Base-by-base conservation (phyloP, 1,284 basidiomycete genomes). In the Retiboletus flavoniger region DNA sequence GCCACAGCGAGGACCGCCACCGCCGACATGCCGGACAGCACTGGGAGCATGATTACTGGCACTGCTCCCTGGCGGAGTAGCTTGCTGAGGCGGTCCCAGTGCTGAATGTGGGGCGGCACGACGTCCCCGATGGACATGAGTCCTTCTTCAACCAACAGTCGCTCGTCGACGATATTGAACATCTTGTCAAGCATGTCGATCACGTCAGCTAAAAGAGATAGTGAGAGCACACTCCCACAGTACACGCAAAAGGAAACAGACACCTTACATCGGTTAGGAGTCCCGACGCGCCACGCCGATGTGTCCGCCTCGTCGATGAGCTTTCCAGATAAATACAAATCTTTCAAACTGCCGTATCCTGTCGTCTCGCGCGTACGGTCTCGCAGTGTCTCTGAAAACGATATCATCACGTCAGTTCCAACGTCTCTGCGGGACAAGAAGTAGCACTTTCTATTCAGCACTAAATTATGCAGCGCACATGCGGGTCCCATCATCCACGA, bases 401-500 rank as follows among this genome's bases (percentile, higher is more conserved):
- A 45, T 13, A 9, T 24, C 24, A 24, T 4, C 16, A 17, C 66
- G 6, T 60, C 19, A 59, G 43, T 28, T 26, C 2, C 11, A 19
- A 14, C 1, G n/a, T 50, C 11, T 10, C 17, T 11, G n/a, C 42
- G 29, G 28, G 3, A 11, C 0, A 6, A 7, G 7, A 0, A 40
- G 39, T 31, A 2, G 50, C 63, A 54, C 42, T 17, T 29, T 28
- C 63, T 24, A 7, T 57, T 51, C 31, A 51, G 60, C 9, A 50
- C 63, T 21, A 65, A 38, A 17, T 51, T 53, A 21, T 52, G 61
- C 24, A 65, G 29, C 3, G 66, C 63, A 31, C 57, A 68, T 28
- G 58, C 51, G 0, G 60, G 66, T 28, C 66, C 64, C 43, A 69
- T 9, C 58, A 65, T 64, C 57, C 43, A 42, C 3, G 66, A 65